These are phyloP conservation scores for Phialophora tarda DNA, from an alignment of 2,329 filamentous ascomycete species.

Conservation along the genomic window DNA sequence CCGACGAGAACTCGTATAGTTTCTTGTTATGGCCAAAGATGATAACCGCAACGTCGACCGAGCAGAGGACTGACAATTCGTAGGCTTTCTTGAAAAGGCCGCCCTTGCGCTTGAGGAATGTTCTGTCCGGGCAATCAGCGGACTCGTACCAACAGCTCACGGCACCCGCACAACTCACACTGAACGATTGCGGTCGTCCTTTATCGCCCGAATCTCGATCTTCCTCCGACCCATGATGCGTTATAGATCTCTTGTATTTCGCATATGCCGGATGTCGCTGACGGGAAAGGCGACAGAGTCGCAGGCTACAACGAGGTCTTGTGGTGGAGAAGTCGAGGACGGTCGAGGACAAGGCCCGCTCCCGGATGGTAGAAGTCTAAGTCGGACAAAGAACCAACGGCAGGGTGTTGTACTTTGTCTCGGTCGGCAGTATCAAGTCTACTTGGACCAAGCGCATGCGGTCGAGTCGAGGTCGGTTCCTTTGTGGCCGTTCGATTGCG, in stretches of 20 bases:
- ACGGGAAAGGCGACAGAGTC: not conserved
- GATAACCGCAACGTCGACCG: conserved; percentile 97
- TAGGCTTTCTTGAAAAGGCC: conserved; percentile 99
- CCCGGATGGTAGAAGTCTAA: not conserved
- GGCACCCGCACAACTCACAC: conserved; percentile 69
- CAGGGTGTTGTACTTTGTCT: conserved; percentile 4
- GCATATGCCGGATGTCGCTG: conserved; percentile 18
- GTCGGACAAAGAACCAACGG: conserved; percentile 19
- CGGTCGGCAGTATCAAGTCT: not conserved
- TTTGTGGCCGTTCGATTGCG: conserved; percentile 15
- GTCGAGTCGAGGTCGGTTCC: conserved; percentile 10
- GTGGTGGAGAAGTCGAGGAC: conserved; percentile 7
- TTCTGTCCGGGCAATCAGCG: conserved; percentile 60
- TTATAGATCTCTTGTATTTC: conserved; percentile 19
- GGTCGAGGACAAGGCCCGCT: conserved; percentile 16
- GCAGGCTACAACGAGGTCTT: conserved; percentile 8
- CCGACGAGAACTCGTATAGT: conserved; percentile 95
- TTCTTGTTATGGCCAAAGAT: conserved; percentile 99
- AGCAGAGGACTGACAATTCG: conserved; percentile 96
- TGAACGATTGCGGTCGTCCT: conserved; percentile 95
- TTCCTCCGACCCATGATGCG: conserved; percentile 89
- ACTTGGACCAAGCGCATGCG: conserved; percentile 9
- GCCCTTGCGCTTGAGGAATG: conserved; percentile 97
- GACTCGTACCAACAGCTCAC: conserved; percentile 4
- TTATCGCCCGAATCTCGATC: conserved; percentile 99